Percentiles rank a stretch among this genome's conserved stretches.
Evolutionary conservation across 116 monocot species (phyloP).

Genomic region (Iris pallida): DNA sequence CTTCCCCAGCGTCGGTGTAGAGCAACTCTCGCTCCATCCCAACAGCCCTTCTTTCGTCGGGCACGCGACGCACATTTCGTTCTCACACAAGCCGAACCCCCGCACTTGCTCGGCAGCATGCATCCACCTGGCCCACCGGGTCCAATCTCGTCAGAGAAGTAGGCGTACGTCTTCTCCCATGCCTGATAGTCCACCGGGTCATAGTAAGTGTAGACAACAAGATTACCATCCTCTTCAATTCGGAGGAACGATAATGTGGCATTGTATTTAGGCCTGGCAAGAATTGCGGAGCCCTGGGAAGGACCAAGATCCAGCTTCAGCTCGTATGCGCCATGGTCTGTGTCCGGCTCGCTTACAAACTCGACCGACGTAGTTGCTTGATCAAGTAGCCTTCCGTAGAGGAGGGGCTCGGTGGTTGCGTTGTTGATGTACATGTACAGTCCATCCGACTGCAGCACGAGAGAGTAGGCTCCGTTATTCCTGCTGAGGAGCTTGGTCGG

Average conservation of each 20-base stretch:
- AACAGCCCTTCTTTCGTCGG: constrained; percentile 35
- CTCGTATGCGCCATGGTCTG: constrained; percentile 20
- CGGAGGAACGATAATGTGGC: constrained; percentile 40
- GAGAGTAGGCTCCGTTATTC: constrained; percentile 31
- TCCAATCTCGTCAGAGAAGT: constrained; percentile 41
- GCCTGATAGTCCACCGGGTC: constrained; percentile 48
- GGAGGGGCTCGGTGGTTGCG: constrained; percentile 15
- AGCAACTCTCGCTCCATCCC: constrained; percentile 52
- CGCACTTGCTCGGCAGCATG: constrained; percentile 46
- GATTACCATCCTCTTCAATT: constrained; percentile 49
- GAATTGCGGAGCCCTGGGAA: constrained; percentile 2
- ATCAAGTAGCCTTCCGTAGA: constrained; percentile 18
- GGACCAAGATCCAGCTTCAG: neutral
- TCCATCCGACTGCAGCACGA: constrained; percentile 19
- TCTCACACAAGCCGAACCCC: constrained; percentile 46
- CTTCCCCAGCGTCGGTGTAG: constrained; percentile 9
- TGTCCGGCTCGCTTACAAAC: constrained; percentile 18
- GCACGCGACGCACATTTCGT: constrained; percentile 63
- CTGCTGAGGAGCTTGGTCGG: constrained; percentile 38
- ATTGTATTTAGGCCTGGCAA: constrained; percentile 50
- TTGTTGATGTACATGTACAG: constrained; percentile 31
- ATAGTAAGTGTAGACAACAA: constrained; percentile 50
- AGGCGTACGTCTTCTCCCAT: constrained; percentile 50
- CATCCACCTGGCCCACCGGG: constrained; percentile 18
- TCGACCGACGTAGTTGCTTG: neutral